These are phyloP conservation scores for Rosa hybrid DNA, from an alignment of 331 rosid genomes.

Conservation along the genomic window DNA sequence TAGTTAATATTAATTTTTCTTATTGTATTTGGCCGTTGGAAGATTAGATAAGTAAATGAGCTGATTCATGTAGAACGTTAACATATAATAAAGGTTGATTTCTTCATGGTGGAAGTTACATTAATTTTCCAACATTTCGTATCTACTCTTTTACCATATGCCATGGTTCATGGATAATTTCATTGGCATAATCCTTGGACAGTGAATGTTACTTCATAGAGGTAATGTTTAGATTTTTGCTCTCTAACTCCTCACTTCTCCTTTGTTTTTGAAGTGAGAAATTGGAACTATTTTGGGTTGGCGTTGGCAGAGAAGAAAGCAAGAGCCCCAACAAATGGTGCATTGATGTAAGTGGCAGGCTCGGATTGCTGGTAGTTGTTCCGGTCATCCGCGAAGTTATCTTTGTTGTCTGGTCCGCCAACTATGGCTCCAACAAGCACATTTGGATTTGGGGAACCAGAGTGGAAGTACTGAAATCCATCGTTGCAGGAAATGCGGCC, in stretches of 20 bases:
- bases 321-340: constrained; percentile 73
- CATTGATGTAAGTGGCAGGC: constrained; percentile 88
- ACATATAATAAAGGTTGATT: neutral
- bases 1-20: no score
- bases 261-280: neutral
- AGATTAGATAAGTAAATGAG: no score
- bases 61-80: no score
- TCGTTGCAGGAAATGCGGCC: constrained; percentile 43
- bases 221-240: no score
- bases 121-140: neutral
- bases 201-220: neutral
- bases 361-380: constrained; percentile 78
- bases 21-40: no score
- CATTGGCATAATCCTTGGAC: neutral
- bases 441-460: constrained; percentile 68
- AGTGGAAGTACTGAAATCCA: constrained; percentile 51
- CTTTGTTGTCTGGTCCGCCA: constrained; percentile 78
- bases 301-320: constrained; percentile 52
- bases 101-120: neutral
- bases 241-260: constrained; percentile 4
- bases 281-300: constrained; percentile 11
- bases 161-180: neutral
- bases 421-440: constrained; percentile 72
- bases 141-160: neutral
- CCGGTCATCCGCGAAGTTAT: constrained; percentile 68